These are phyloP conservation scores for Quercus wislizeni DNA, from an alignment of 306 rosid genomes.

Conservation along the genomic window DNA sequence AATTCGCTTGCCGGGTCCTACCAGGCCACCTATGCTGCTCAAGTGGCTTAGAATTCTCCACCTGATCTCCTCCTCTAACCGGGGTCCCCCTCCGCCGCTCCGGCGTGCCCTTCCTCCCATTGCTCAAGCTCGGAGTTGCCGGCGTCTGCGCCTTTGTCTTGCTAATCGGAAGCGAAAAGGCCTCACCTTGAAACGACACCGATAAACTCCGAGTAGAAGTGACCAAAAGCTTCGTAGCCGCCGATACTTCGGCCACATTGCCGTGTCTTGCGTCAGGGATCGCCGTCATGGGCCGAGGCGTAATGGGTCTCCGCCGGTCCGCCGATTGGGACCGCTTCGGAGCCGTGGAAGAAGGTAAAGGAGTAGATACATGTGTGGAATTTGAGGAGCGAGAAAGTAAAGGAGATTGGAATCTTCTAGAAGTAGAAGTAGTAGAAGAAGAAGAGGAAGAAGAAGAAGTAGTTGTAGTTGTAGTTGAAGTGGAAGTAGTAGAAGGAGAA, in stretches of 20 bases:
- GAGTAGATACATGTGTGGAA: slow-evolving; percentile 50
- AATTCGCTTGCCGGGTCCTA: slow-evolving; percentile 41
- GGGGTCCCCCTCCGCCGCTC: slow-evolving; percentile 83
- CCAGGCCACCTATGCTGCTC: slow-evolving; percentile 98
- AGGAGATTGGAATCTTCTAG: slow-evolving; percentile 86
- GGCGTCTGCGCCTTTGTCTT: slow-evolving; percentile 68
- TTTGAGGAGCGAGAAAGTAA: slow-evolving; percentile 79
- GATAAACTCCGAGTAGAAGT: slow-evolving; percentile 94
- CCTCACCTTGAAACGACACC: slow-evolving; percentile 95
- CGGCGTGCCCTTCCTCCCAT: slow-evolving; percentile 71
- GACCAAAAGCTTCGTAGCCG: slow-evolving; percentile 79
- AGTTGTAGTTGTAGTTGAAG: slow-evolving; percentile 23
- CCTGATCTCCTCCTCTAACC: slow-evolving; percentile 62
- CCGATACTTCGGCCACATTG: slow-evolving; percentile 52
- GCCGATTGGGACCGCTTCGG: slow-evolving; percentile 87
- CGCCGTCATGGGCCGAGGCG: slow-evolving; percentile 52
- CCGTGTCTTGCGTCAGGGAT: slow-evolving; percentile 42
- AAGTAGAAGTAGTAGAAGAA: slow-evolving; percentile 55
- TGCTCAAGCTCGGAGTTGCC: slow-evolving; percentile 23
- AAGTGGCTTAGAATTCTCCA: slow-evolving; percentile 67
- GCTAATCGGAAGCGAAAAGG: slow-evolving; percentile 93
- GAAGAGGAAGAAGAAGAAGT: slow-evolving; percentile 51
- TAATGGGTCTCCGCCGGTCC: slow-evolving; percentile 64
- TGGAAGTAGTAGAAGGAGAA: slow-evolving; percentile 53
- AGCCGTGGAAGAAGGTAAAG: slow-evolving; percentile 32